Percentiles rank a stretch among this genome's conserved stretches.
Evolutionary conservation across 495 filamentous ascomycete genomes (phyloP).

Genomic region (Penicillium daleae): DNA sequence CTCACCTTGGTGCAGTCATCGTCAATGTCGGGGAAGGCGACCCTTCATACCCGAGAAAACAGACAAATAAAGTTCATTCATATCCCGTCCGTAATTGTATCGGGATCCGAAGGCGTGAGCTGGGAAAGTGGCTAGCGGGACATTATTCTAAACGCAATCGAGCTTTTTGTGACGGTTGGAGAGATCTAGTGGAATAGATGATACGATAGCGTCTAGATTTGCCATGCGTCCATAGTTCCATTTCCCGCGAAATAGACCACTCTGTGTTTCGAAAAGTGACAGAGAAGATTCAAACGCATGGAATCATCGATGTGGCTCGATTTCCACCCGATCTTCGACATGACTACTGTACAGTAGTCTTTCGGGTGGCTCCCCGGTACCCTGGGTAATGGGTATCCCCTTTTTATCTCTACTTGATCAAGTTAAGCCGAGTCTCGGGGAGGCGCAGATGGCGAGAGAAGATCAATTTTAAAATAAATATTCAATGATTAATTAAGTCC

Average conservation of each 20-base stretch:
- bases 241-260: background rate
- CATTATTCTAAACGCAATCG: conserved; percentile 14
- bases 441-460: background rate
- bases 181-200: background rate
- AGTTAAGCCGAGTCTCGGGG: background rate
- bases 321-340: background rate
- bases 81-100: background rate
- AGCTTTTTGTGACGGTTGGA: conserved; percentile 11
- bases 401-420: background rate
- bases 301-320: background rate
- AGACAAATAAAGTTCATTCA: conserved; percentile 13
- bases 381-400: background rate
- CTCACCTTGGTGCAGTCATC: background rate
- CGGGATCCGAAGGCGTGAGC: background rate
- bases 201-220: background rate
- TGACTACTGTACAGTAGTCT: background rate
- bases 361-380: conserved; percentile 1
- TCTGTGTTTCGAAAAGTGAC: background rate
- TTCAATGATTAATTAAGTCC: background rate
- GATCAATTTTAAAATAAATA: background rate
- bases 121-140: background rate
- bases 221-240: background rate
- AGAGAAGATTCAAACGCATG: background rate
- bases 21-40: conserved; percentile 22
- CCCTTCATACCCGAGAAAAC: conserved; percentile 14